A percentile compares a stretch with the other conserved stretches of the same genome.
phyloP scores from a whole-genome alignment of 2,329 filamentous ascomycete species.

The Penicillium sp. region DNA sequence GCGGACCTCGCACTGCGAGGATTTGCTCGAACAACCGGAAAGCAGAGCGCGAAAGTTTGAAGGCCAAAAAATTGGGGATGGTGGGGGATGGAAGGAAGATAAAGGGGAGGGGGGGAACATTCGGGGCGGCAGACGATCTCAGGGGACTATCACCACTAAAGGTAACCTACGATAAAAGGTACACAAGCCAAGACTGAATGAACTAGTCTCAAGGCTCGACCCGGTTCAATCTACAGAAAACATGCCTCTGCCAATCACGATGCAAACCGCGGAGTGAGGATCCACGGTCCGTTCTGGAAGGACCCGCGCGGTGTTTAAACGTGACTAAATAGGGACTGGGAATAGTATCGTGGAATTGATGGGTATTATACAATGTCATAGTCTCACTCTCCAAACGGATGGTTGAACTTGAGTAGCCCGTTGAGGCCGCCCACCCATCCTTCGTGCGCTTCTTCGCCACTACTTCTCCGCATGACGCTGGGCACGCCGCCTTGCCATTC shows the following conservation, averaged over 20 bases:
- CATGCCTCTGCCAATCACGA: slow-evolving; percentile 19
- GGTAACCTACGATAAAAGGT: not conserved
- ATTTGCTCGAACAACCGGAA: slow-evolving; percentile 12
- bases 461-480: slow-evolving; percentile 71
- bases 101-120: slow-evolving; percentile 9
- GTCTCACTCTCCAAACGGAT: slow-evolving; percentile 76
- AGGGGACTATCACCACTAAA: not conserved
- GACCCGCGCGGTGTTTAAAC: not conserved
- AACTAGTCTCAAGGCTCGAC: not conserved
- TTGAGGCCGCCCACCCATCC: slow-evolving; percentile 97
- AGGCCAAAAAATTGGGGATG: slow-evolving; percentile 6
- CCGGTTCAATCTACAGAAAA: slow-evolving; percentile 24
- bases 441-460: slow-evolving; percentile 65
- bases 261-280: not conserved
- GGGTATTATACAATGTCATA: not conserved
- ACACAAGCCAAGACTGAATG: not conserved
- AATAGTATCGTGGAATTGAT: not conserved
- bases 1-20: slow-evolving; percentile 28
- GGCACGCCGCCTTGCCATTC: slow-evolving; percentile 78
- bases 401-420: slow-evolving; percentile 92
- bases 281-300: slow-evolving; percentile 5
- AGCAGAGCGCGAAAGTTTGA: slow-evolving; percentile 1
- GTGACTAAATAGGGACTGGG: not conserved
- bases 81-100: slow-evolving; percentile 8
- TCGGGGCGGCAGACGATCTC: slow-evolving; percentile 1